These are phyloP conservation scores for Amphibolis antarctica DNA, from an alignment of 106 monocot species.

Conservation along the genomic window DNA sequence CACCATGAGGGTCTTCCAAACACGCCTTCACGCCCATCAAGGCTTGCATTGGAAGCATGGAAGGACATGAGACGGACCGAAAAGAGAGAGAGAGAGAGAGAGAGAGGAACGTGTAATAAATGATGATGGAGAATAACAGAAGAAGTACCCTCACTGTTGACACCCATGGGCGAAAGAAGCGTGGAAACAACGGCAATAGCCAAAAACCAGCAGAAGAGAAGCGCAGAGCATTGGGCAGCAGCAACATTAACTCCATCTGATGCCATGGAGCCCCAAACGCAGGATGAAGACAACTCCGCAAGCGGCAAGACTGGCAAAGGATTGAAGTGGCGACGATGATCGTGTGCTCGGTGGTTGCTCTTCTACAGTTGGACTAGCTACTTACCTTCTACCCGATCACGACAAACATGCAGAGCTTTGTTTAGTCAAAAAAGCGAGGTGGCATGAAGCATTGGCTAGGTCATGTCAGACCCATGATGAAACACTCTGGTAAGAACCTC, in stretches of 20 bases:
- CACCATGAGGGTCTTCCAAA: slow-evolving; percentile 32
- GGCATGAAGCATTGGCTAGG: neutral
- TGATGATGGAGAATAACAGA: too few relatives aligned
- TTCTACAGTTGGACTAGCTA: neutral
- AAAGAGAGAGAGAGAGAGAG: too few relatives aligned
- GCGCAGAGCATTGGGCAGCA: slow-evolving; percentile 12
- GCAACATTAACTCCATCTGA: neutral
- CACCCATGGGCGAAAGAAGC: slow-evolving; percentile 68
- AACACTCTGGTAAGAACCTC: slow-evolving; percentile 5
- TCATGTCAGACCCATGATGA: slow-evolving; percentile 12
- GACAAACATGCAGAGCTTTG: slow-evolving; percentile 2
- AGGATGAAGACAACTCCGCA: neutral
- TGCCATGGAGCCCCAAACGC: neutral
- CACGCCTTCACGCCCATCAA: slow-evolving; percentile 34
- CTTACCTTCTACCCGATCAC: neutral
- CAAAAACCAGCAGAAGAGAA: slow-evolving; percentile 31
- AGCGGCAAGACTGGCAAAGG: neutral
- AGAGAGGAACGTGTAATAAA: neutral
- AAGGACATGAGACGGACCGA: neutral
- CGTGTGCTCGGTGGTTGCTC: too few relatives aligned
- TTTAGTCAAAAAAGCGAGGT: slow-evolving; percentile 3
- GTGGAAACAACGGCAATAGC: slow-evolving; percentile 14
- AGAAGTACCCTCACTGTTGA: slow-evolving; percentile 71
- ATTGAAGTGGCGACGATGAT: neutral
- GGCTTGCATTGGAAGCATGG: slow-evolving; percentile 30